Evolutionary conservation across 305 asterid genomes (phyloP), one percentile per base, ranked within the genome.

Genomic region (Rubia occidens): DNA sequence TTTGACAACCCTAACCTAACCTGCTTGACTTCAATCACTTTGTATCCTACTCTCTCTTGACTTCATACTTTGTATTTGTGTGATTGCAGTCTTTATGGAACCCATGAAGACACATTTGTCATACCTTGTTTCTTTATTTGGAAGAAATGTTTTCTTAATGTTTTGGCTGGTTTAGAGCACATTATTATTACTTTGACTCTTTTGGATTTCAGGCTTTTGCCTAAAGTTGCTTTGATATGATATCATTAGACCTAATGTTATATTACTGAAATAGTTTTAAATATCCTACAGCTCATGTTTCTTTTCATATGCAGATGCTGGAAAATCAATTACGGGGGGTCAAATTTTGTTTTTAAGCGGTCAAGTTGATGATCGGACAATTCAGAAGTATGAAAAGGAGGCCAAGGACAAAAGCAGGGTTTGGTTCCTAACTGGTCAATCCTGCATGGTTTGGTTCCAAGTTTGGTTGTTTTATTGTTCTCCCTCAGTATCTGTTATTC

Each of bases 381-480:
- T 95, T 75, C 99, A 95, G 74, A 91, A 95, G 71, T 95, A 91
- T 54, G 99, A 95, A 79, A 95, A 88, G 85, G 97, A 94, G 79
- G 99, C 99, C 29, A 94, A 95, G 76, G 96, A 95, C n/a, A 95
- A 95, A 76, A 89, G 89, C 74, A 85, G 99, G 77, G 99, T n/a
- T n/a, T n/a, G n/a, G n/a, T n/a, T 29, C 32, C 32, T 29, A 29
- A 29, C 2, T 29, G 32, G 32, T 29, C 32, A 29, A 56, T 20
- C 56, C 56, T 15, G 6, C 55, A 9, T 40, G 44, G 1, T 40
- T 40, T 40, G 44, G 7, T 40, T 9, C 44, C 7, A 40, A 40
- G 7, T 44, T 11, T 44, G 3, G 49, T 13, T 44, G 20, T 51
- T 51, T 14, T n/a, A 51, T 17, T 51, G 20, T n/a, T 3, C 8